These are phyloP conservation scores for Pseudonectria buxi DNA, from an alignment of 2,329 filamentous ascomycete species.

Conservation along the genomic window DNA sequence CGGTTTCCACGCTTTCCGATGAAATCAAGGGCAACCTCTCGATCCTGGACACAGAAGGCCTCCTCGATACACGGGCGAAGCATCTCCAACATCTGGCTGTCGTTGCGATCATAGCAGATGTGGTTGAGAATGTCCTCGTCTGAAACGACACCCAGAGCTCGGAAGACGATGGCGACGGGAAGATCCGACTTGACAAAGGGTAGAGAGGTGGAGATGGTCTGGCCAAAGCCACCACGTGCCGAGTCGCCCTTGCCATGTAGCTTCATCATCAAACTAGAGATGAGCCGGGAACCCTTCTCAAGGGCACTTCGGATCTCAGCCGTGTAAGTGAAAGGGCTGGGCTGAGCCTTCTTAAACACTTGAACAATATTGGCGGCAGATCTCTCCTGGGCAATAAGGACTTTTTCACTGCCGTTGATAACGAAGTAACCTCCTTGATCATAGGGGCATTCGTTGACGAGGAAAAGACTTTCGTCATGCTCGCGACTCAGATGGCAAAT, in stretches of 20 bases:
- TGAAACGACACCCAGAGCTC: conserved; percentile 89
- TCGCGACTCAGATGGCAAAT: conserved; percentile 85
- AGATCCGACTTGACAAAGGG: conserved; percentile 93
- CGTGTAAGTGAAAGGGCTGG: conserved; percentile 86
- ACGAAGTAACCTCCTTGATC: conserved; percentile 98
- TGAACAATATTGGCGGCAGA: conserved; percentile 98
- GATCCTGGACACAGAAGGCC: conserved; percentile 91
- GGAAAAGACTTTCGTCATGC: conserved; percentile 78
- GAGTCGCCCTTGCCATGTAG: conserved; percentile 79
- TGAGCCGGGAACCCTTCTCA: conserved; percentile 90
- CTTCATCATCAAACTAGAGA: conserved; percentile 89
- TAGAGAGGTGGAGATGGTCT: conserved; percentile 82
- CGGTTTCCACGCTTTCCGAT: conserved; percentile 85
- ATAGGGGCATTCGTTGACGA: conserved; percentile 94
- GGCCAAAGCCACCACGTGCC: conserved; percentile 69
- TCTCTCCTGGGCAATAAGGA: conserved; percentile 93
- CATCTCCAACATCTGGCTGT: conserved; percentile 97
- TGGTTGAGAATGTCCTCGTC: conserved; percentile 98
- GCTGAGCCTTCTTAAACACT: conserved; percentile 94
- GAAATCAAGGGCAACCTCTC: conserved; percentile 88
- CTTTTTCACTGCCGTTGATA: conserved; percentile 98
- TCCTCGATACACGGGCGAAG: conserved; percentile 96
- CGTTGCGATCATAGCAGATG: conserved; percentile 91
- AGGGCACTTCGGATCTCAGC: conserved; percentile 95
- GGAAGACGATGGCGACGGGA: conserved; percentile 91